Evolutionary conservation across 768 basidiomycete genomes (phyloP).

Genomic region (Amanita molliuscula): DNA sequence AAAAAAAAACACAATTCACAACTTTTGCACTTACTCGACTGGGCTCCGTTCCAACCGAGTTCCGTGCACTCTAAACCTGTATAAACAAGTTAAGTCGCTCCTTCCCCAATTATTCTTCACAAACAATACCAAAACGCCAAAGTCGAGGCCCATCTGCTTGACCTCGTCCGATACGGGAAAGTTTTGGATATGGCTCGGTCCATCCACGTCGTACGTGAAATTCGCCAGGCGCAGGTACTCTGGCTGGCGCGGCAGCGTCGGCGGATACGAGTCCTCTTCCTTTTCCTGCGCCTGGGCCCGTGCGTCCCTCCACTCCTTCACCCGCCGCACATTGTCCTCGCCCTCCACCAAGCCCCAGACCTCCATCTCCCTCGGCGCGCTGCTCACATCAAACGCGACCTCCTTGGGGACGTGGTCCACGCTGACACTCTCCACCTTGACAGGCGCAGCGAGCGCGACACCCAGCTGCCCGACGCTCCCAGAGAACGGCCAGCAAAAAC

Average conservation of each 20-base stretch:
- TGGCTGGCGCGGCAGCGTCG: slow-evolving; percentile 33
- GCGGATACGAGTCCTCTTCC: slow-evolving; percentile 28
- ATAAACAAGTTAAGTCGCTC: slow-evolving; percentile 79
- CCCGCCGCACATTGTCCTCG: slow-evolving; percentile 52
- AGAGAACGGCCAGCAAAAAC: slow-evolving; percentile 90
- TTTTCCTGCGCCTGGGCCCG: slow-evolving; percentile 16
- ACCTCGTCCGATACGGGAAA: slow-evolving; percentile 68
- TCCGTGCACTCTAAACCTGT: slow-evolving; percentile 77
- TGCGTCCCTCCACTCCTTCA: slow-evolving; percentile 44
- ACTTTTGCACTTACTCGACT: neutral
- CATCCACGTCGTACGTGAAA: slow-evolving; percentile 56
- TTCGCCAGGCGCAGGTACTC: slow-evolving; percentile 56
- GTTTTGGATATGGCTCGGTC: slow-evolving; percentile 59
- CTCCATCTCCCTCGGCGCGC: slow-evolving; percentile 81
- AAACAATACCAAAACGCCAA: slow-evolving; percentile 74
- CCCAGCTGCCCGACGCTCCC: slow-evolving; percentile 77
- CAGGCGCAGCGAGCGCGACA: slow-evolving; percentile 66
- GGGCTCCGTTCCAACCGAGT: slow-evolving; percentile 34
- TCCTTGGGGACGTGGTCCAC: slow-evolving; percentile 86
- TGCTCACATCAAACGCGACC: slow-evolving; percentile 69
- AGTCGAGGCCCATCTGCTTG: slow-evolving; percentile 62
- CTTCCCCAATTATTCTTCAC: slow-evolving; percentile 85
- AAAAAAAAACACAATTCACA: neutral
- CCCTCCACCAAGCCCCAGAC: slow-evolving; percentile 89
- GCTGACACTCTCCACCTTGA: slow-evolving; percentile 65